A percentile compares a stretch with the other conserved stretches of the same genome.
Conservation (phyloP, 2,329 filamentous ascomycete genomes). For the Botrytis aclada region DNA sequence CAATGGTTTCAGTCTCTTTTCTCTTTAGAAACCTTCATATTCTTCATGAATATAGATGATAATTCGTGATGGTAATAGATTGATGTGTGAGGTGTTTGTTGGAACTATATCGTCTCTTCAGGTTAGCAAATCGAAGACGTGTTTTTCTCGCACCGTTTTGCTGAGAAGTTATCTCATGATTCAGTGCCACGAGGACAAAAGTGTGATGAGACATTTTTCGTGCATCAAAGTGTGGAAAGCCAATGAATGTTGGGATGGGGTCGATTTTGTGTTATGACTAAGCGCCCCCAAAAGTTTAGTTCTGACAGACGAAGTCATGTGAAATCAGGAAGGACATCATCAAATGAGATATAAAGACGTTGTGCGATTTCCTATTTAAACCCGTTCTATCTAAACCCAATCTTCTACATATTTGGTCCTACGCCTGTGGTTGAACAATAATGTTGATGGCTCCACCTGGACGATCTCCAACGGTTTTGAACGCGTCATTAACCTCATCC, state of each 20-base stretch:
- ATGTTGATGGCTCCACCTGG: background rate
- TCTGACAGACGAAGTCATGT: background rate
- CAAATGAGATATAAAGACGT: too few species aligned
- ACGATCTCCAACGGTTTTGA: background rate
- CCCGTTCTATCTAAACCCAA: fast-evolving
- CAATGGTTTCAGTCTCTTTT: background rate
- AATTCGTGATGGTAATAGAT: background rate
- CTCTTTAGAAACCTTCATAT: background rate
- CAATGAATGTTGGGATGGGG: background rate
- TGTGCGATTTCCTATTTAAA: background rate
- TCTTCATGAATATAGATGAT: background rate
- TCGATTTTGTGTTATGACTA: background rate
- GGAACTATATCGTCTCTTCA: too few species aligned
- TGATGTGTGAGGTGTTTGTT: background rate
- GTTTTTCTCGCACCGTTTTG: background rate
- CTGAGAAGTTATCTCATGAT: background rate
- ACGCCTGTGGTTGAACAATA: background rate
- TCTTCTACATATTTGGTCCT: background rate
- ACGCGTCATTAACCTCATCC: background rate
- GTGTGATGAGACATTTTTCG: too few species aligned
- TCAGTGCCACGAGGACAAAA: background rate
- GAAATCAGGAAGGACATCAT: background rate
- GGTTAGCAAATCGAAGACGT: background rate
- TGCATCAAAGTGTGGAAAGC: background rate
- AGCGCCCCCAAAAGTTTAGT: background rate